Evolutionary conservation across 2,329 filamentous ascomycete genomes (phyloP).

Genomic region (Pseudogymnoascus sp.): DNA sequence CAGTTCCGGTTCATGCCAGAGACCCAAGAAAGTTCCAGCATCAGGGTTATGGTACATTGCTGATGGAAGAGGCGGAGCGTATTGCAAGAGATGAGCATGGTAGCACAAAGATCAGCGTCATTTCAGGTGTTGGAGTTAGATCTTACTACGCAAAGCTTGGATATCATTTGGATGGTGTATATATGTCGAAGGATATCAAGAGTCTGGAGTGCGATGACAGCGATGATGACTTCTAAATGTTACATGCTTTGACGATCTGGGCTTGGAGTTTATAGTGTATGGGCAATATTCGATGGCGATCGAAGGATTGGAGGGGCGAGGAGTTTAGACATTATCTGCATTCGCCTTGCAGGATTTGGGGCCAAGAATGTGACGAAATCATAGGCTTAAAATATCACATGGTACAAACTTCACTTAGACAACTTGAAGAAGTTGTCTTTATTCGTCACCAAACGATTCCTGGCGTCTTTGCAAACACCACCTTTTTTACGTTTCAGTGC

Average conservation of each 20-base stretch:
- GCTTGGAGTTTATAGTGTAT: not conserved
- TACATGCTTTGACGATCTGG: not conserved
- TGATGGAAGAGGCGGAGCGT: conserved; percentile 97
- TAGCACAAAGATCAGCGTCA: conserved; percentile 90
- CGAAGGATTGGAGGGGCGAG: not conserved
- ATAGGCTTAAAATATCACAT: not conserved
- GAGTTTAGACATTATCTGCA: not conserved
- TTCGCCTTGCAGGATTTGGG: not conserved
- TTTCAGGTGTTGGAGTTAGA: conserved; percentile 92
- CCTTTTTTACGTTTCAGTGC: not conserved
- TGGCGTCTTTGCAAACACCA: not conserved
- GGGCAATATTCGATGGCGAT: not conserved
- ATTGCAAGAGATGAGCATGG: conserved; percentile 93
- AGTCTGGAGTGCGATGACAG: conserved; percentile 1
- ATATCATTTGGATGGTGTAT: conserved; percentile 88
- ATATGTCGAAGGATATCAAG: conserved; percentile 51
- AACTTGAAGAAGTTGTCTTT: not conserved
- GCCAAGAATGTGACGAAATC: not conserved
- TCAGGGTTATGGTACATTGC: conserved; percentile 87
- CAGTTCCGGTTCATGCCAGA: conserved; percentile 92
- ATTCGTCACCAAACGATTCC: not conserved
- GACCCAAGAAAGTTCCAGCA: conserved; percentile 98
- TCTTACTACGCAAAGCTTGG: conserved; percentile 92
- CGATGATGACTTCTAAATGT: conserved; percentile 2
- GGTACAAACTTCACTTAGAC: not conserved